A percentile compares a stretch with the other conserved stretches of the same genome.
Conservation (phyloP, 1,284 basidiomycete species). For the Apiotrichum mycotoxinovorans region DNA sequence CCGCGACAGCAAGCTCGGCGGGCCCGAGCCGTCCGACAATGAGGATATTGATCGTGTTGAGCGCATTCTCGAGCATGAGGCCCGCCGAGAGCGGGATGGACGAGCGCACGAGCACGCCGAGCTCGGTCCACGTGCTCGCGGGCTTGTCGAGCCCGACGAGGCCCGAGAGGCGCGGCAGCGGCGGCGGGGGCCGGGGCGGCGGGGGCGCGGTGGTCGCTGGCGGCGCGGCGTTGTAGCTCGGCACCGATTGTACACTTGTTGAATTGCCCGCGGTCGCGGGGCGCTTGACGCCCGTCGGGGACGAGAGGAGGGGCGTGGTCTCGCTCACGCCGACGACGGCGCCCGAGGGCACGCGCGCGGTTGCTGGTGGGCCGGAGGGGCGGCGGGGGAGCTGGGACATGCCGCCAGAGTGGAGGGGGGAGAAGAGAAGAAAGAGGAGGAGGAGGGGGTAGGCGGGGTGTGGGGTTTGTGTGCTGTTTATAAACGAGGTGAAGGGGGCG, state of each 20-base stretch:
- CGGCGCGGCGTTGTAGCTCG: not conserved
- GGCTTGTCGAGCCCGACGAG: constrained; percentile 20
- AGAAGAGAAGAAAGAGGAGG: not conserved
- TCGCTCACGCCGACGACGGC: constrained; percentile 1
- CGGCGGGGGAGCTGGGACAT: not conserved
- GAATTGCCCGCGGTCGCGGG: not conserved
- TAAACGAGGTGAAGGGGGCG: too few relatives aligned
- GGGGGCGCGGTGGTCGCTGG: not conserved
- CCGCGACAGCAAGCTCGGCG: constrained; percentile 29
- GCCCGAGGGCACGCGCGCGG: not conserved
- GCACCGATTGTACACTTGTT: not conserved
- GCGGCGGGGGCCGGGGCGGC: not conserved
- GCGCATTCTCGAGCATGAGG: constrained; percentile 24
- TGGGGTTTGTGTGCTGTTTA: too few relatives aligned
- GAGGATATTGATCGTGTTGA: constrained; percentile 28
- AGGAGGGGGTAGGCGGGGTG: not conserved
- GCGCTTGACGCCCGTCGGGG: too few relatives aligned
- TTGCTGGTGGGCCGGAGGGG: not conserved
- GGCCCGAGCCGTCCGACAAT: constrained; percentile 29
- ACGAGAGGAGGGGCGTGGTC: not conserved
- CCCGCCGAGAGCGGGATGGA: constrained; percentile 18
- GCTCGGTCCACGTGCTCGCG: constrained; percentile 16
- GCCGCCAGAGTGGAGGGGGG: not conserved
- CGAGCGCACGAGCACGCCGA: constrained; percentile 14
- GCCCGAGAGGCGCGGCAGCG: not conserved